Base-by-base conservation (phyloP, 139 green algal genomes). In the Choricystis sp. region DNA sequence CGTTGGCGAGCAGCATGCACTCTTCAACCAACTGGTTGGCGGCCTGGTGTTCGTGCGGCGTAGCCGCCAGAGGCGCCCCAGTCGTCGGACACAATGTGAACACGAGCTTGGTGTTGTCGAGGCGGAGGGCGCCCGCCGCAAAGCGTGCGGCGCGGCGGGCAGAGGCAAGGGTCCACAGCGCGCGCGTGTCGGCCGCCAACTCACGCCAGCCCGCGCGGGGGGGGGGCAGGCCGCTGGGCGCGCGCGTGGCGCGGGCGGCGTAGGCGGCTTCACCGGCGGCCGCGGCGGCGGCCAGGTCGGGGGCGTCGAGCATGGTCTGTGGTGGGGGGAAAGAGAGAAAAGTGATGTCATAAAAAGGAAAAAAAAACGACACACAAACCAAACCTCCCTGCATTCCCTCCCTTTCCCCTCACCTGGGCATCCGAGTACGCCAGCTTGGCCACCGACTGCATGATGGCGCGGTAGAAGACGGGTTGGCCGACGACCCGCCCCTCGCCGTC, bases 1-100 rank as follows among this genome's bases (percentile, higher is more conserved):
- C 87, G 72, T 98, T 98, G 56, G 92, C 90, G 58, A 94, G 81
- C 76, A 98, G 80, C 92, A 98, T 98, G 62, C 94, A 96, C 79
- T 98, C 92, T 78, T 98, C 92, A 29, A 98, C 85, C 59, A 98
- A 71, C 31, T 85, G 69, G 74, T 98, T 96, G 58, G 87, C 77
- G 60, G 91, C 87, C 28, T 65, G 28, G 58, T 66, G 62, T 56
- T 52, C 9, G 40, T 52, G 20, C 16, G 5, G 31, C 57, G 48
- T 27, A 4, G 49, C 21, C 49, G 27, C 31, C 19, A 3, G 19
- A 29, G 49, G 21, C 4, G 31, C 59, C 26, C 59, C n/a, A 21
- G 28, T 28, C 26, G 59, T 20, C 27, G 59, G 28, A 68, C 95
- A 86, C 26, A 94, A 65, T 16, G 52, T 49, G 69, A 94, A 96